Evolutionary conservation across 2,329 filamentous ascomycete genomes (phyloP).

Genomic region (Ophiostoma australiae): DNA sequence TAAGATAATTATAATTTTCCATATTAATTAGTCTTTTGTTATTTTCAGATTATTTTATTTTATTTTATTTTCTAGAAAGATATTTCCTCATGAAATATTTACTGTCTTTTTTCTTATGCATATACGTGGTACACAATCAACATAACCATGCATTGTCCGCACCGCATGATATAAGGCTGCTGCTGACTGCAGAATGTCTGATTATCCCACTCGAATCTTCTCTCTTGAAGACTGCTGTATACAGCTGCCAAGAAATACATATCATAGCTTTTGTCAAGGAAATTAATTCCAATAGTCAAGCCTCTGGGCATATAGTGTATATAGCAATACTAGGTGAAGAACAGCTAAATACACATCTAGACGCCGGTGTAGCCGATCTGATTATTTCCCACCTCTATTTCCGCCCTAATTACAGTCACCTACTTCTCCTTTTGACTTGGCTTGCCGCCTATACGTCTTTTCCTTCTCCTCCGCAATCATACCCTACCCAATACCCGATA

Average conservation of each 20-base stretch:
- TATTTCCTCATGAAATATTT: too few species aligned
- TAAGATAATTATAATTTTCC: too few species aligned
- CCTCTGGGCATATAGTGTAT: background rate
- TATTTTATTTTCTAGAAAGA: too few species aligned
- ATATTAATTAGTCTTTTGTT: too few species aligned
- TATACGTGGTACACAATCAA: too few species aligned
- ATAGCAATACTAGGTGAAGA: background rate
- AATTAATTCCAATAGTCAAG: background rate
- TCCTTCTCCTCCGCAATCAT: background rate
- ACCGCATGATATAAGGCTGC: too few species aligned
- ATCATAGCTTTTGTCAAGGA: background rate
- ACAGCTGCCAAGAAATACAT: background rate
- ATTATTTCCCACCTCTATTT: background rate
- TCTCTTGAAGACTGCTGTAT: background rate
- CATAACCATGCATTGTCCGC: too few species aligned
- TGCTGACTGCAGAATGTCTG: background rate
- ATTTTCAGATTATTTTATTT: too few species aligned
- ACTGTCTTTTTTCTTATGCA: too few species aligned
- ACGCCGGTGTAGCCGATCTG: background rate
- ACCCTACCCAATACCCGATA: background rate
- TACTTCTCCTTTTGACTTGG: background rate
- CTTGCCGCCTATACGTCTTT: too few species aligned
- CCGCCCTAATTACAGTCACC: background rate
- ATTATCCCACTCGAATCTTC: background rate
- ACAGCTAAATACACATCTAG: background rate